These are phyloP conservation scores for Phytophthora litchii DNA, from an alignment of 352 stramenopile species.

Conservation along the genomic window DNA sequence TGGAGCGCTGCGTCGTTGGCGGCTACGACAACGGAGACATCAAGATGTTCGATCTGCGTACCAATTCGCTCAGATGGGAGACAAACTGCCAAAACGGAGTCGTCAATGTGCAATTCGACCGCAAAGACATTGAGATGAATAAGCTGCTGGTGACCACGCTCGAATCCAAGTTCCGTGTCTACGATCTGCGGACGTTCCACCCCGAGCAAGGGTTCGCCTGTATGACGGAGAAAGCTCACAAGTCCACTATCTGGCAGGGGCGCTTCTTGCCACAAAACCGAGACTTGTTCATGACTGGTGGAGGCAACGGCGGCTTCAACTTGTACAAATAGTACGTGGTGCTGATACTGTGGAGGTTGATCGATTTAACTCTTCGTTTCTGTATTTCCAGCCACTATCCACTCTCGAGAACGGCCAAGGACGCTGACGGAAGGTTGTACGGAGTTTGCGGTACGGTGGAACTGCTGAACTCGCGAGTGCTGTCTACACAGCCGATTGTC, in stretches of 20 bases:
- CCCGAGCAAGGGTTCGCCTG: conserved; percentile 92
- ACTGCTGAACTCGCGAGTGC: conserved; percentile 94
- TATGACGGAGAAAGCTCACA: conserved; percentile 93
- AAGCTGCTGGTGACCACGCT: neutral
- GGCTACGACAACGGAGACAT: conserved; percentile 96
- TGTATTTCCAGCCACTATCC: conserved; percentile 72
- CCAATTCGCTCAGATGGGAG: conserved; percentile 94
- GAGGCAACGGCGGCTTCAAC: conserved; percentile 97
- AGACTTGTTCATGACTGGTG: conserved; percentile 96
- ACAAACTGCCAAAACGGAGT: conserved; percentile 97
- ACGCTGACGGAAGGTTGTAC: conserved; percentile 82
- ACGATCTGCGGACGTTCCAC: conserved; percentile 94
- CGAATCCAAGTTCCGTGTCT: conserved; percentile 71
- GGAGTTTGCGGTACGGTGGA: conserved; percentile 93
- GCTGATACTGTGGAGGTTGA: conserved; percentile 85
- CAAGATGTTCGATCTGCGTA: conserved; percentile 88
- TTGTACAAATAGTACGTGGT: conserved; percentile 89
- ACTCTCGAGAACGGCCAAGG: conserved; percentile 78
- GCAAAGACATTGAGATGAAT: neutral
- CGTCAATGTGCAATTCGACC: conserved; percentile 53
- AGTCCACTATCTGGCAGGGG: conserved; percentile 95
- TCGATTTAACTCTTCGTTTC: conserved; percentile 22
- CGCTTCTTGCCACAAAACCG: conserved; percentile 94
- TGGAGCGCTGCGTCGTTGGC: conserved; percentile 96
- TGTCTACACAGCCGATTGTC: conserved; percentile 71